Evolutionary conservation across 805 yeast species (phyloP).

Genomic region (Lipomyces sp.): DNA sequence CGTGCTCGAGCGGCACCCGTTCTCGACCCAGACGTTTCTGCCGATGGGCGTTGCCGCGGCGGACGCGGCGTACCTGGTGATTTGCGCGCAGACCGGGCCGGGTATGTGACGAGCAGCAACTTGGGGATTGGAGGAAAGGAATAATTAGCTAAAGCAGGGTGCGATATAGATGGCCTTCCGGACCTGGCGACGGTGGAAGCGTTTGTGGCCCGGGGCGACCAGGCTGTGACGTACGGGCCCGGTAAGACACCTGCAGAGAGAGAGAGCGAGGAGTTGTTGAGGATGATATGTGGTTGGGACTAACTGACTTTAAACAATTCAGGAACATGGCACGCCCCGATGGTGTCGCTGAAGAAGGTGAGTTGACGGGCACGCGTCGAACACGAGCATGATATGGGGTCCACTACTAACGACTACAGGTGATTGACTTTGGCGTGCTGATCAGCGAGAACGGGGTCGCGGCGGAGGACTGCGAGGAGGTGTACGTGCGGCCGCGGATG

Average conservation of each 20-base stretch:
- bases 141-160: no score
- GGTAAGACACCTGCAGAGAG: conserved; percentile 14
- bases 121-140: no score
- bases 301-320: no score
- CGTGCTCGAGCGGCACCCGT: conserved; percentile 89
- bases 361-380: not conserved
- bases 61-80: conserved; percentile 64
- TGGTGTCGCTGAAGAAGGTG: conserved; percentile 70
- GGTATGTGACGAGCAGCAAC: no score
- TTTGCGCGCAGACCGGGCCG: conserved; percentile 61
- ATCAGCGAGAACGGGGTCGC: conserved; percentile 79
- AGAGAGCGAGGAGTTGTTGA: no score
- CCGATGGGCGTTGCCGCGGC: conserved; percentile 70
- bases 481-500: conserved; percentile 60
- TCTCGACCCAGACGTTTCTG: conserved; percentile 80
- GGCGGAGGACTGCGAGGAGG: conserved; percentile 80
- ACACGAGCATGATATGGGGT: no score
- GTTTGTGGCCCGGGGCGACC: conserved; percentile 74
- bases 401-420: no score
- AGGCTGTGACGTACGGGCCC: conserved; percentile 62
- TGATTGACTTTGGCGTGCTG: conserved; percentile 80
- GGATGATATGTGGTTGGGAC: no score
- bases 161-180: conserved; percentile 52
- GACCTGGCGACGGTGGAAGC: conserved; percentile 61
- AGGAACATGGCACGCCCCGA: conserved; percentile 94